Percentiles rank a stretch among this genome's conserved stretches.
Conservation (phyloP, 2,329 filamentous ascomycete species). For the Colletotrichum trifolii region DNA sequence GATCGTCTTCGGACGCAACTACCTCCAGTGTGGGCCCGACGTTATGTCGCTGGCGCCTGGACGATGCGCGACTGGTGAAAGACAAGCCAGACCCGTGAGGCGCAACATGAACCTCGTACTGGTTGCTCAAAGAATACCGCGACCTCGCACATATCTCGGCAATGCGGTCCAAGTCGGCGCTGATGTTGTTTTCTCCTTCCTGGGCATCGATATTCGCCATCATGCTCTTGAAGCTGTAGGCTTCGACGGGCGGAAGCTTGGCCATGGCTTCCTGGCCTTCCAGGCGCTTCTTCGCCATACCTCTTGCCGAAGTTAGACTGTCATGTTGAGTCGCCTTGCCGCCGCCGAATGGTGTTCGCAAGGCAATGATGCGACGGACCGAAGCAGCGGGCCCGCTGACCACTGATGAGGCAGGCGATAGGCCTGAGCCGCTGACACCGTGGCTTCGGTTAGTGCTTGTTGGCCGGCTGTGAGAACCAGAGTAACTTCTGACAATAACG, state of each 20-base stretch:
- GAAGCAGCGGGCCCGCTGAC: slow-evolving; percentile 36
- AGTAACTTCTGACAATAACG: slow-evolving; percentile 74
- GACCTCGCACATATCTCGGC: slow-evolving; percentile 75
- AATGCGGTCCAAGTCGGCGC: slow-evolving; percentile 71
- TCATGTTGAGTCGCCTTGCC: slow-evolving; percentile 50
- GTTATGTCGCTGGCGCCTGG: slow-evolving; percentile 43
- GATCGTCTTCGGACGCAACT: slow-evolving; percentile 67
- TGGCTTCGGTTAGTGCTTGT: slow-evolving; percentile 42
- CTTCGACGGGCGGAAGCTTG: slow-evolving; percentile 70
- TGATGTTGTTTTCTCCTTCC: slow-evolving; percentile 58
- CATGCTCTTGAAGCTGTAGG: slow-evolving; percentile 73
- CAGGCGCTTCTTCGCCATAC: slow-evolving; percentile 51
- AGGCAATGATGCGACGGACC: slow-evolving; percentile 38
- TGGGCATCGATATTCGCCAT: slow-evolving; percentile 65
- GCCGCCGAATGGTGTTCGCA: slow-evolving; percentile 44
- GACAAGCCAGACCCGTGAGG: slow-evolving; percentile 69
- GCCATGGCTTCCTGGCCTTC: slow-evolving; percentile 45
- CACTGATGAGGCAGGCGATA: slow-evolving; percentile 23
- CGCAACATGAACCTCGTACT: slow-evolving; percentile 73
- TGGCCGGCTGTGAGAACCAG: slow-evolving; percentile 54
- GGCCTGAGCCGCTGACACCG: slow-evolving; percentile 19
- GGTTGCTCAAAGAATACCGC: slow-evolving; percentile 73
- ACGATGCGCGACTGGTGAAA: slow-evolving; percentile 51
- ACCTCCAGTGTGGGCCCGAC: slow-evolving; percentile 67
- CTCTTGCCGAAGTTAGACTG: slow-evolving; percentile 57